Evolutionary conservation across 139 green algal genomes (phyloP).

Genomic region (Closterium sp.): DNA sequence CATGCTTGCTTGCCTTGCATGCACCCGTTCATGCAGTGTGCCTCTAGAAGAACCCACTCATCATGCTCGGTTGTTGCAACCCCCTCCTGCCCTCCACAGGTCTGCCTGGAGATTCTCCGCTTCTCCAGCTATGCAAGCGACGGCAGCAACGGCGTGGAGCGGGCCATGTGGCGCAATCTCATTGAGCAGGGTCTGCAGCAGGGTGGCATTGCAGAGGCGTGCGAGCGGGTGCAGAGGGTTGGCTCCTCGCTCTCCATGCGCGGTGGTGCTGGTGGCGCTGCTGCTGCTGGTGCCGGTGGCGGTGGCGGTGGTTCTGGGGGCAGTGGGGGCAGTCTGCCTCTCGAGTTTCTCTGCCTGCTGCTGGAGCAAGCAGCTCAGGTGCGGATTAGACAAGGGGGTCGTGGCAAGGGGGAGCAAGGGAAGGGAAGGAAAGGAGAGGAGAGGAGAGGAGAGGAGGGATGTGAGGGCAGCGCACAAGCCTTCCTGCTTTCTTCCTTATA

Average conservation of each 20-base stretch:
- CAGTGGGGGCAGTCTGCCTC: conserved; percentile 2
- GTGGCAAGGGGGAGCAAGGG: background rate
- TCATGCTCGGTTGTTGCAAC: too few species aligned
- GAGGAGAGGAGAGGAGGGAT: background rate
- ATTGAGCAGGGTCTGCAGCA: conserved; percentile 18
- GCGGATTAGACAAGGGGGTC: too few species aligned
- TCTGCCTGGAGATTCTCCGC: conserved; percentile 36
- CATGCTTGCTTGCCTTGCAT: background rate
- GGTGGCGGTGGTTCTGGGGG: background rate
- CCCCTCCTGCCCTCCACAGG: conserved; percentile 5
- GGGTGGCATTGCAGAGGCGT: conserved; percentile 35
- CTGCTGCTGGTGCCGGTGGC: background rate
- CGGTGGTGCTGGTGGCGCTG: background rate
- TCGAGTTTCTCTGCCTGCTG: conserved; percentile 7
- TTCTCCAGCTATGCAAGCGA: conserved; percentile 23
- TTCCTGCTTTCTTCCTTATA: background rate
- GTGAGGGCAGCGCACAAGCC: too few species aligned
- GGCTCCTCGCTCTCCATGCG: background rate
- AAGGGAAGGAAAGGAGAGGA: background rate
- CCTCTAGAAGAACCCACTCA: too few species aligned
- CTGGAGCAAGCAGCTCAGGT: conserved; percentile 32
- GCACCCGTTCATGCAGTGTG: background rate
- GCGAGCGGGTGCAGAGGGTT: conserved; percentile 8
- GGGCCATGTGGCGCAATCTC: conserved; percentile 8
- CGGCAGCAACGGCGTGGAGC: background rate